Conservation (phyloP, 441 rosid species). For the Gossypium trilobum region DNA sequence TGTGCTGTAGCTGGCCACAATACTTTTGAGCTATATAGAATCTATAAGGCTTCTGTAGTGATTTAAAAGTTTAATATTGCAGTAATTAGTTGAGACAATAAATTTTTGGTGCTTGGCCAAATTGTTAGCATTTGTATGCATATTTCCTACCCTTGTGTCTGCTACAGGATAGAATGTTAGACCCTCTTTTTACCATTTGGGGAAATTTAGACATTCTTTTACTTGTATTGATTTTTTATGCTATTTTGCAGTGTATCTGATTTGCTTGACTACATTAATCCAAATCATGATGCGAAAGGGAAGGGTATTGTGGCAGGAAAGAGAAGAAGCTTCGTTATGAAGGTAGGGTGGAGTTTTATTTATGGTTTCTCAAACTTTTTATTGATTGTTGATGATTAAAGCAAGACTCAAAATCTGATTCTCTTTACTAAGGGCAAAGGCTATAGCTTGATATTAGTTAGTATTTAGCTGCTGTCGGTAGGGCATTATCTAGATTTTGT, state of each 20-base stretch:
- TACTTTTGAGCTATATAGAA: background rate
- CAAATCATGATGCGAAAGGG: conserved; percentile 57
- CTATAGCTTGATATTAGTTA: background rate
- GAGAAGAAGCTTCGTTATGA: conserved; percentile 45
- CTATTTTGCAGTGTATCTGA: conserved; percentile 56
- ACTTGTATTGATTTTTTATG: conserved; percentile 19
- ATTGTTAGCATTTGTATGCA: background rate
- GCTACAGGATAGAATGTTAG: conserved; percentile 6
- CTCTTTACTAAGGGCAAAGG: background rate
- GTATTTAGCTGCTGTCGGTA: background rate
- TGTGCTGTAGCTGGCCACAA: background rate
- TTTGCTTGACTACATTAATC: conserved; percentile 68
- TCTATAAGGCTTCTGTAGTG: background rate
- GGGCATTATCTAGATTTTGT: conserved; percentile 5
- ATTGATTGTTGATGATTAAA: background rate
- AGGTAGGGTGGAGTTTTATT: conserved; percentile 31
- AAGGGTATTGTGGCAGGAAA: conserved; percentile 39
- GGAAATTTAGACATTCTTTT: background rate
- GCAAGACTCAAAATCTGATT: background rate
- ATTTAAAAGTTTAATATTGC: background rate
- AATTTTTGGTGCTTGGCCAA: background rate
- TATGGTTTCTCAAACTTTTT: background rate
- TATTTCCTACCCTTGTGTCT: background rate
- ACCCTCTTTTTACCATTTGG: conserved; percentile 4
- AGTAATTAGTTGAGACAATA: background rate